Evolutionary conservation across 768 basidiomycete species (phyloP), one percentile per base, ranked within the genome.

Genomic region (Pisolithus sp.): DNA sequence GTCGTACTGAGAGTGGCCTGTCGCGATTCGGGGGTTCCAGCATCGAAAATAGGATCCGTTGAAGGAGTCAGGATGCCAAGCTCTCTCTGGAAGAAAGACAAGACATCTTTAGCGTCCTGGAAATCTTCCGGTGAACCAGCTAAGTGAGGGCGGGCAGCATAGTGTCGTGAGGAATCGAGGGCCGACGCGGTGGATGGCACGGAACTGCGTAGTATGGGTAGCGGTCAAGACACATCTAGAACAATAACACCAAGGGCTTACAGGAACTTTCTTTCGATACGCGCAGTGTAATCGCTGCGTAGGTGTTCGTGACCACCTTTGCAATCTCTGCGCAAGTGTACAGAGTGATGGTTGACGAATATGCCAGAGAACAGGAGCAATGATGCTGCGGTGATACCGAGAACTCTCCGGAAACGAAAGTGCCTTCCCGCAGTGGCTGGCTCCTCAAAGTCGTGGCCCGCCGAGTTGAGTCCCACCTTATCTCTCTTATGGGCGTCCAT

Each of bases 81-180:
- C 58, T 86, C 77, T 15, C 70, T 68, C 61, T 86, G 86, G 67
- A 92, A 83, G 54, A 86, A 70, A 21, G 77, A 64, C 51, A 92
- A 77, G 52, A 92, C 76, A 26, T 74, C 69, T 58, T 82, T 78
- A 6, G 89, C 89, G 60, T 86, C 80, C 31, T 74, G 63, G 23
- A 79, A 70, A 62, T 88, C 84, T 54, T 77, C 77, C 3, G 67
- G 53, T 20, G 83, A 81, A 8, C 86, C 86, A 4, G 86, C 87
- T 45, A 86, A 69, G 66, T 89, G 89, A 23, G 87, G 85, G 55
- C 83, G 81, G 2, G 78, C 77, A 1, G 85, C 82, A 61, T 80
- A 85, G 21, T 67, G 64, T 18, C 76, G 74, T 20, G 85, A 85
- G 5, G 78, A 73, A 26, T 71, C 72, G 2, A 82, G 58, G 2